Conservation (phyloP, 768 basidiomycete genomes). For the Leccinellum albellum region DNA sequence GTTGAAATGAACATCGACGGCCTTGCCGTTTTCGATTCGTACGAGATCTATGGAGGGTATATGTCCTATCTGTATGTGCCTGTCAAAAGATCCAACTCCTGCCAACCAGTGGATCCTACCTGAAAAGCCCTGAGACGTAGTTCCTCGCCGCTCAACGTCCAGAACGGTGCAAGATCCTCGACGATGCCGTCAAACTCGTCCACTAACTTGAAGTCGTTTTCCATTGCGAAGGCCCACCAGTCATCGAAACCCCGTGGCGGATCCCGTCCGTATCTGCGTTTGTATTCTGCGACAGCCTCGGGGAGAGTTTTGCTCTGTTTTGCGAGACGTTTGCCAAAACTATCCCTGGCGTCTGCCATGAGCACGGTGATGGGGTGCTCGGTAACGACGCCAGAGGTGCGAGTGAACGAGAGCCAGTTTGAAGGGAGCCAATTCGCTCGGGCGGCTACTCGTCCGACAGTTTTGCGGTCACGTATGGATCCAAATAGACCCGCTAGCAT, state of each 20-base stretch:
- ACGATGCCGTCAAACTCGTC: conserved; percentile 88
- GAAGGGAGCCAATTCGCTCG: conserved; percentile 16
- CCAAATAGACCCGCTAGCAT: conserved; percentile 48
- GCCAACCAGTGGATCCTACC: conserved; percentile 32
- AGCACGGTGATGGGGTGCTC: conserved; percentile 82
- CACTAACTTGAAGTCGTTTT: conserved; percentile 70
- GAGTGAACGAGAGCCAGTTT: conserved; percentile 21
- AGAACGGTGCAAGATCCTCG: conserved; percentile 83
- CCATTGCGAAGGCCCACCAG: conserved; percentile 81
- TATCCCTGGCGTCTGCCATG: conserved; percentile 78
- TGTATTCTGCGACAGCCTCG: conserved; percentile 81
- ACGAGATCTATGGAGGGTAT: conserved; percentile 86
- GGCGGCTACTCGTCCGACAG: neutral
- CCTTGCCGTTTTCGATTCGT: conserved; percentile 64
- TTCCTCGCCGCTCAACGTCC: conserved; percentile 68
- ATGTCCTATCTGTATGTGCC: conserved; percentile 54
- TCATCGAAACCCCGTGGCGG: conserved; percentile 90
- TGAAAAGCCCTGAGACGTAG: conserved; percentile 58
- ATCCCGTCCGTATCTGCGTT: conserved; percentile 63
- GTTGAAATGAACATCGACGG: conserved; percentile 54
- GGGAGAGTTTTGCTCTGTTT: conserved; percentile 77
- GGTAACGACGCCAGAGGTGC: neutral
- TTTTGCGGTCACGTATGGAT: conserved; percentile 28
- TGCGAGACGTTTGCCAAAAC: conserved; percentile 60
- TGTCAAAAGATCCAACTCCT: neutral